Conservation (phyloP, 2,329 filamentous ascomycete species). For the Epichloe coenophiala region DNA sequence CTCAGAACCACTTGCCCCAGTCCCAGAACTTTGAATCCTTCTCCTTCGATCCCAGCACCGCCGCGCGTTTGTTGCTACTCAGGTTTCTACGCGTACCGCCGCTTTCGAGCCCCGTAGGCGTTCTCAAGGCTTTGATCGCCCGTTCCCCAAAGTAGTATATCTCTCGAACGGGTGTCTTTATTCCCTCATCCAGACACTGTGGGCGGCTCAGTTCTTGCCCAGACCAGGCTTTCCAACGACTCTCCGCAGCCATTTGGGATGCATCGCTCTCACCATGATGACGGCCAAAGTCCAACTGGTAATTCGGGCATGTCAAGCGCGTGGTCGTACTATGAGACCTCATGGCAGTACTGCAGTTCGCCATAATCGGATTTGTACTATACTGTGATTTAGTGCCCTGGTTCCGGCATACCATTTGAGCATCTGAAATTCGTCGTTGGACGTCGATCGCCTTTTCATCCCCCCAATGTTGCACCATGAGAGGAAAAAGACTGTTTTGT, state of each 20-base stretch:
- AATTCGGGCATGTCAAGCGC: not conserved
- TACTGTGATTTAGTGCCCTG: not conserved
- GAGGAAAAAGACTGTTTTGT: slow-evolving; percentile 26
- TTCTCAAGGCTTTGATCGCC: slow-evolving; percentile 3
- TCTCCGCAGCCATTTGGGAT: not conserved
- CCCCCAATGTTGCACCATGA: slow-evolving; percentile 38
- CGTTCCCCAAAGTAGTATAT: slow-evolving; percentile 6
- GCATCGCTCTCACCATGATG: not conserved
- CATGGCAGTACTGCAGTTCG: not conserved
- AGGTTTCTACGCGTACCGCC: not conserved
- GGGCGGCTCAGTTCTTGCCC: not conserved
- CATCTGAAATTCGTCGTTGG: slow-evolving; percentile 6
- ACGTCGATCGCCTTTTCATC: slow-evolving; percentile 22
- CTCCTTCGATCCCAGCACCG: slow-evolving; percentile 7
- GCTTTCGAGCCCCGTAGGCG: not conserved
- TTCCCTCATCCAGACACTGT: not conserved
- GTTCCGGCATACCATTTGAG: not conserved
- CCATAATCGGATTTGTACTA: not conserved
- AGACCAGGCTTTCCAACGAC: not conserved
- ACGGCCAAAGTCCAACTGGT: not conserved
- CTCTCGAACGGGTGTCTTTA: not conserved
- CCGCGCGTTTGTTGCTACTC: not conserved
- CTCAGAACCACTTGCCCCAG: slow-evolving; percentile 18
- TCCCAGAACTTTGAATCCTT: slow-evolving; percentile 13
- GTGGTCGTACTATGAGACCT: not conserved